Conservation (phyloP, 2,329 filamentous ascomycete species). For the Cladosporium halotolerans region DNA sequence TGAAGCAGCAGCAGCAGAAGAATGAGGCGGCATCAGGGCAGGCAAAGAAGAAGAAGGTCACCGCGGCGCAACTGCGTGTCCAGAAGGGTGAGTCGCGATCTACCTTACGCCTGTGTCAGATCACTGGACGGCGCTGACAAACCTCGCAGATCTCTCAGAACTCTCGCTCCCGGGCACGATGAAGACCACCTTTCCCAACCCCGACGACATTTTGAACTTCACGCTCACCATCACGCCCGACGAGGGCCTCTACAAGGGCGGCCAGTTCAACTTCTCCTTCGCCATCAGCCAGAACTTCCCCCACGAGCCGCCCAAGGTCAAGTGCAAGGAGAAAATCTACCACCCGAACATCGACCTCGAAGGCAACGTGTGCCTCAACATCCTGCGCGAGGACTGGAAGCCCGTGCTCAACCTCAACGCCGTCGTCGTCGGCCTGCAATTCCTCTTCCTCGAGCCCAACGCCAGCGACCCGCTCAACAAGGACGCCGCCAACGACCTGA, state of each 20-base stretch:
- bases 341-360: constrained; percentile 98
- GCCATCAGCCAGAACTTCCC: constrained; percentile 92
- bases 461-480: constrained; percentile 97
- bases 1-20: constrained; percentile 92
- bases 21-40: constrained; percentile 70
- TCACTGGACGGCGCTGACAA: constrained; percentile 1
- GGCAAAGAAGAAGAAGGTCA: constrained; percentile 97
- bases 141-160: constrained; percentile 66
- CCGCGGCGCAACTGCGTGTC: constrained; percentile 86
- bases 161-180: constrained; percentile 73
- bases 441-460: constrained; percentile 95
- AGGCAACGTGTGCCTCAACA: constrained; percentile 97
- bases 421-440: constrained; percentile 90
- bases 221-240: constrained; percentile 75
- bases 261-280: constrained; percentile 84
- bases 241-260: constrained; percentile 83
- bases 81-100: constrained; percentile 69
- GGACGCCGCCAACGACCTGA: constrained; percentile 88
- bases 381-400: constrained; percentile 97
- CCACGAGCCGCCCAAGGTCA: constrained; percentile 95
- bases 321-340: constrained; percentile 96
- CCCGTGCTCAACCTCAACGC: constrained; percentile 94
- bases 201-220: constrained; percentile 82
- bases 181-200: constrained; percentile 73
- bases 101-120: not conserved